phyloP scores from a whole-genome alignment of 768 basidiomycete species.

The Tricholoma hemisulphureum region DNA sequence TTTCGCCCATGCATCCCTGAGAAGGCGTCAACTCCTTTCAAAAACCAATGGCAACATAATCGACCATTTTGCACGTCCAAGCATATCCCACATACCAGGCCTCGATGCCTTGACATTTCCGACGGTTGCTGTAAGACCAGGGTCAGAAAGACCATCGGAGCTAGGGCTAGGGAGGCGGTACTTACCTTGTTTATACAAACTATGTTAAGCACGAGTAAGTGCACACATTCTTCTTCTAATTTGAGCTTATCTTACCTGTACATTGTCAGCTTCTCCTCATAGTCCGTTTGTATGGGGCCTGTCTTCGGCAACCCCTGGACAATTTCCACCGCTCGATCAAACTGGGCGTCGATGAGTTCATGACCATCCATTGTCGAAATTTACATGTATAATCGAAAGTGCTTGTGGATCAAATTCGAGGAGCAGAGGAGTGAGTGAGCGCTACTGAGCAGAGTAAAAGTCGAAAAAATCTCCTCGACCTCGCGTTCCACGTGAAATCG shows the following conservation, averaged over 20 bases:
- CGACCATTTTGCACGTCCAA: slow-evolving; percentile 94
- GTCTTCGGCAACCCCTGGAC: slow-evolving; percentile 90
- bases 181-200: slow-evolving; percentile 91
- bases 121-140: slow-evolving; percentile 59
- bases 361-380: slow-evolving; percentile 53
- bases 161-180: background rate
- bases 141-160: slow-evolving; percentile 6
- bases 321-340: slow-evolving; percentile 92
- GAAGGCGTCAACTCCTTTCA: slow-evolving; percentile 4
- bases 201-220: slow-evolving; percentile 25
- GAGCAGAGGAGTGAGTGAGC: too few species aligned
- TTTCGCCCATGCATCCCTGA: slow-evolving; percentile 94
- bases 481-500: too few species aligned
- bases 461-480: too few species aligned
- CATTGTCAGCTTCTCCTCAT: slow-evolving; percentile 92
- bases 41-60: slow-evolving; percentile 15
- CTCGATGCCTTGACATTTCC: slow-evolving; percentile 80
- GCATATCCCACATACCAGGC: slow-evolving; percentile 87
- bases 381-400: background rate
- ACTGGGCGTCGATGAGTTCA: slow-evolving; percentile 77
- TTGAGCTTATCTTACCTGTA: slow-evolving; percentile 60
- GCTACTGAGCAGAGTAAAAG: too few species aligned
- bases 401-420: too few species aligned
- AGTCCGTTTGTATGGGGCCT: slow-evolving; percentile 92
- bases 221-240: background rate